Conservation (phyloP, 2,329 filamentous ascomycete genomes). For the Plenodomus lindquistii region DNA sequence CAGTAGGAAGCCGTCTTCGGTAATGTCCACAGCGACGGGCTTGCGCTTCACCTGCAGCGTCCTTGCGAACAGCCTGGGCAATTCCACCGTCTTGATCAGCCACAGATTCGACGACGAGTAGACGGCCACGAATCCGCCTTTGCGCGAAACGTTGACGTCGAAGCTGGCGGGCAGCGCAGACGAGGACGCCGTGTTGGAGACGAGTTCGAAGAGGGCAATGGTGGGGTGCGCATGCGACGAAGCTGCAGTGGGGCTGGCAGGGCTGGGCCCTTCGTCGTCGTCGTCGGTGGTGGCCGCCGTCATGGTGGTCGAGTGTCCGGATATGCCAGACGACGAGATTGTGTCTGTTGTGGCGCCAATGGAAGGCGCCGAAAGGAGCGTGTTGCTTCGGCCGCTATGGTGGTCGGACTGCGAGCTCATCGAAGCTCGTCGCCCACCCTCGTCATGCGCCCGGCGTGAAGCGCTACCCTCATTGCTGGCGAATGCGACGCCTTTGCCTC, state of each 20-base stretch:
- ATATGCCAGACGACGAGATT: conserved; percentile 33
- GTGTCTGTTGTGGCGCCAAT: conserved; percentile 30
- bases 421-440: conserved; percentile 15
- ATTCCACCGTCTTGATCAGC: conserved; percentile 42
- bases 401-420: conserved; percentile 26
- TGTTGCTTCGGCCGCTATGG: conserved; percentile 21
- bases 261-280: conserved; percentile 28
- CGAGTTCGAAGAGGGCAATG: conserved; percentile 43
- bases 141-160: conserved; percentile 43
- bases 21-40: conserved; percentile 68
- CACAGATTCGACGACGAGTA: conserved; percentile 45
- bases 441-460: conserved; percentile 2
- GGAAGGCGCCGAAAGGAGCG: conserved; percentile 38
- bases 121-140: conserved; percentile 42
- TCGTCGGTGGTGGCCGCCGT: conserved; percentile 39
- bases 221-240: conserved; percentile 35
- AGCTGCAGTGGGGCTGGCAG: conserved; percentile 19
- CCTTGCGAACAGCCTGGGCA: conserved; percentile 42
- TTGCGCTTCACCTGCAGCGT: conserved; percentile 45
- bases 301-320: conserved; percentile 39
- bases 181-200: conserved; percentile 44
- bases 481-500: conserved; percentile 28
- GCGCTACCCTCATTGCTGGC: conserved; percentile 21
- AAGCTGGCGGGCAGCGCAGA: conserved; percentile 45
- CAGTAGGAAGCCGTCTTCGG: conserved; percentile 74